Percentiles rank a stretch among this genome's conserved stretches.
phyloP scores from a whole-genome alignment of 164 flowering plant genomes.

The Buxus sempervirens region DNA sequence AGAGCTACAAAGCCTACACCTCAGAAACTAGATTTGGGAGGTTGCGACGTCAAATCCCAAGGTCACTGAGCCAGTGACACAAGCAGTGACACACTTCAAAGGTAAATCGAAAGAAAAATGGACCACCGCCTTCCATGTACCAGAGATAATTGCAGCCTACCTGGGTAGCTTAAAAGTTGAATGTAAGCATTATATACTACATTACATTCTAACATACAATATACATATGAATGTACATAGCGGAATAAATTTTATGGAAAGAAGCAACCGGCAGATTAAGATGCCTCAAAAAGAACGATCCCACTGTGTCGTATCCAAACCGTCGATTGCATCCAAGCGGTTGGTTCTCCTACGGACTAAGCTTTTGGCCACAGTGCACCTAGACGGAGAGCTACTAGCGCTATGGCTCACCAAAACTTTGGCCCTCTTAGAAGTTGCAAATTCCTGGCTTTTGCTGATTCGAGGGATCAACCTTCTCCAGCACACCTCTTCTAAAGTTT shows the following conservation, averaged over 20 bases:
- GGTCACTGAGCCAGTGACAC: too few species aligned
- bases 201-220: neutral
- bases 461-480: constrained; percentile 37
- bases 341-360: constrained; percentile 16
- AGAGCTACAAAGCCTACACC: too few species aligned
- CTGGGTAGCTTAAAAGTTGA: too few species aligned
- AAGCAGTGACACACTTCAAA: too few species aligned
- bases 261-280: constrained; percentile 1
- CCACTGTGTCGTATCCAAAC: constrained; percentile 22
- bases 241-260: neutral
- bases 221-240: neutral
- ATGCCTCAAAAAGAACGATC: neutral
- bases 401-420: constrained; percentile 48
- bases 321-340: constrained; percentile 46
- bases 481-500: constrained; percentile 38
- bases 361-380: constrained; percentile 12
- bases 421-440: constrained; percentile 19
- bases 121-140: too few species aligned
- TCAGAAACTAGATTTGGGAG: too few species aligned
- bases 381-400: constrained; percentile 48
- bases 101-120: too few species aligned
- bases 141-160: too few species aligned
- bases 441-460: constrained; percentile 62
- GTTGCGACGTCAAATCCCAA: too few species aligned
- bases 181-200: too few species aligned